Evolutionary conservation across 352 stramenopile genomes (phyloP).

Genomic region (Phytophthora fragariae): DNA sequence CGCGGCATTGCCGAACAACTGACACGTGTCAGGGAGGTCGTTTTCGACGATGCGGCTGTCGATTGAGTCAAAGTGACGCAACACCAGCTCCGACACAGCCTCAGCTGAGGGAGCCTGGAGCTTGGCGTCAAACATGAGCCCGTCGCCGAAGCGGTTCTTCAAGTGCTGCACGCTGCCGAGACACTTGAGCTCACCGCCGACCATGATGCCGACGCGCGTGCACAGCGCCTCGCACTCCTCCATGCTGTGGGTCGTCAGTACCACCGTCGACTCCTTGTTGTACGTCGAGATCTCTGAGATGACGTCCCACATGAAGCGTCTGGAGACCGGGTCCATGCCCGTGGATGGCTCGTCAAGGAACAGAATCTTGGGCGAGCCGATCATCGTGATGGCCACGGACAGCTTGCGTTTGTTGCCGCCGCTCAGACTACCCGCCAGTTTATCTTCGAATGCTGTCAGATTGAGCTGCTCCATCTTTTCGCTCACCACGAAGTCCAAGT

Average conservation of each 20-base stretch:
- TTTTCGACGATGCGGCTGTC: slow-evolving; percentile 17
- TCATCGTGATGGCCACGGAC: slow-evolving; percentile 93
- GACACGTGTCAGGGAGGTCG: slow-evolving; percentile 51
- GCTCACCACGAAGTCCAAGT: slow-evolving; percentile 29
- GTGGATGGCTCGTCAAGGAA: slow-evolving; percentile 94
- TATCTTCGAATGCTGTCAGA: slow-evolving; percentile 73
- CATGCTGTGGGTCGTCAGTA: slow-evolving; percentile 97
- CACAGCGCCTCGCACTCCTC: slow-evolving; percentile 95
- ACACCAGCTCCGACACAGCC: slow-evolving; percentile 13
- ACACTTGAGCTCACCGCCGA: slow-evolving; percentile 68
- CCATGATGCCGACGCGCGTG: slow-evolving; percentile 34
- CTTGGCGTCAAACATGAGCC: slow-evolving; percentile 63
- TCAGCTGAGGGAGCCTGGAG: slow-evolving; percentile 43
- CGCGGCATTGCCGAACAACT: slow-evolving; percentile 43
- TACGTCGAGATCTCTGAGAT: slow-evolving; percentile 85
- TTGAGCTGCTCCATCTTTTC: slow-evolving; percentile 80
- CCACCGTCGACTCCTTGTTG: slow-evolving; percentile 76
- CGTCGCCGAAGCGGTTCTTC: slow-evolving; percentile 93
- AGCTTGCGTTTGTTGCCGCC: slow-evolving; percentile 93
- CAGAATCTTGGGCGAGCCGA: slow-evolving; percentile 92
- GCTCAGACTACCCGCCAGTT: slow-evolving; percentile 47
- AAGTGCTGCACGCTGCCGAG: slow-evolving; percentile 94
- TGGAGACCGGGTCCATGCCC: slow-evolving; percentile 43
- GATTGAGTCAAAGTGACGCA: slow-evolving; percentile 35
- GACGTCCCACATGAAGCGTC: slow-evolving; percentile 95